Conservation (phyloP, 148 eudicot genomes). For the Spergularia marina region DNA sequence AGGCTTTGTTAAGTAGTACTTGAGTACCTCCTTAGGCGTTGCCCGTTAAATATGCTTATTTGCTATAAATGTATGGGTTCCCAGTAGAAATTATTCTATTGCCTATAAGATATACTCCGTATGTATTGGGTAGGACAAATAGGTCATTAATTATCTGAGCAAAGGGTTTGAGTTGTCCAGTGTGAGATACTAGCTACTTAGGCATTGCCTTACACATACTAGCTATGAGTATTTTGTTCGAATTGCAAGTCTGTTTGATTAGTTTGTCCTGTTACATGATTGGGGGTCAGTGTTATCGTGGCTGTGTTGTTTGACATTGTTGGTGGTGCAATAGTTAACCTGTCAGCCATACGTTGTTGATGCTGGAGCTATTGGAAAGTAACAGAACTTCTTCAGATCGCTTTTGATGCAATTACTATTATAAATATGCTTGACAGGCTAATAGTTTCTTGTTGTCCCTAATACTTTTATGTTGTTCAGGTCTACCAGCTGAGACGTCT, state of each 20-base stretch:
- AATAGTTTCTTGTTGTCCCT: neutral
- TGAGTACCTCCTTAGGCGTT: neutral
- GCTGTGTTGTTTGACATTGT: neutral
- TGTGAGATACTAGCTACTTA: neutral
- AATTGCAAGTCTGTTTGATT: neutral
- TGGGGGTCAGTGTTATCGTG: neutral
- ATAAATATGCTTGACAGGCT: neutral
- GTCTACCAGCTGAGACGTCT: slow-evolving; percentile 88
- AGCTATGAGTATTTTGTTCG: neutral
- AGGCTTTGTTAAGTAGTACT: neutral
- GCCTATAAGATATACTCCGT: no score
- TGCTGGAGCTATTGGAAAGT: no score
- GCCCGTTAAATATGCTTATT: neutral
- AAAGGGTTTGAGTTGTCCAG: neutral
- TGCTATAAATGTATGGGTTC: neutral
- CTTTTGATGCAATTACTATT: neutral
- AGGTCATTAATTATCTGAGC: no score
- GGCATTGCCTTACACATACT: neutral
- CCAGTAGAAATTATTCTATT: neutral
- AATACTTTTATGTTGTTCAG: slow-evolving; percentile 35
- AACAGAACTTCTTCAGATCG: no score
- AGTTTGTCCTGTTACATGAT: no score
- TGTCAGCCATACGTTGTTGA: no score
- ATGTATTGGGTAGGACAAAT: no score
- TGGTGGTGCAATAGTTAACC: neutral